Conservation (phyloP, 805 yeast genomes). For the Isabelozyma pseudorhagii region DNA sequence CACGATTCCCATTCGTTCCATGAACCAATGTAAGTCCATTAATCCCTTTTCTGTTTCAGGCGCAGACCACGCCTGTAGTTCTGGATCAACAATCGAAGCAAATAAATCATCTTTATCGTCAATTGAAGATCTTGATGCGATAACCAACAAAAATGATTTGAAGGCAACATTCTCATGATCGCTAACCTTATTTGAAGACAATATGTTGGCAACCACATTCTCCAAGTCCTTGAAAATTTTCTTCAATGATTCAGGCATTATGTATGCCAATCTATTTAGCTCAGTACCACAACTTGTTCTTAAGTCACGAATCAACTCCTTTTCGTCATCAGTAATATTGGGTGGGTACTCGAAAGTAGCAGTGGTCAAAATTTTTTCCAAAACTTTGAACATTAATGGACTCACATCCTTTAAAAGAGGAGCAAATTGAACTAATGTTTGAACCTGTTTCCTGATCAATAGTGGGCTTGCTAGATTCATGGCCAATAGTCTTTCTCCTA, state of each 20-base stretch:
- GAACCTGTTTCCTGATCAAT: constrained; percentile 79
- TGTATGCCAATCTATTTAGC: constrained; percentile 84
- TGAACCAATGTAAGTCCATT: constrained; percentile 91
- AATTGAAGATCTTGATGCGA: constrained; percentile 80
- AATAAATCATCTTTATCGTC: constrained; percentile 75
- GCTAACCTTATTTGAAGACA: constrained; percentile 67
- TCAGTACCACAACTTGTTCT: constrained; percentile 94
- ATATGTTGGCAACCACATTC: constrained; percentile 67
- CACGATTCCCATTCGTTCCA: constrained; percentile 95
- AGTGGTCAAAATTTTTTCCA: constrained; percentile 80
- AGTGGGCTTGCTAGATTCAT: constrained; percentile 79
- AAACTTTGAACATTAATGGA: constrained; percentile 71
- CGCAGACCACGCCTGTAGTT: constrained; percentile 87
- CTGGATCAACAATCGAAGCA: constrained; percentile 88
- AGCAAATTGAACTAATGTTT: constrained; percentile 90
- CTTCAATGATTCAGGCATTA: constrained; percentile 89
- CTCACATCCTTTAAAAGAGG: constrained; percentile 80
- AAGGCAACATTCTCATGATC: constrained; percentile 93
- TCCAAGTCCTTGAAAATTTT: constrained; percentile 81
- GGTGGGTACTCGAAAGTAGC: constrained; percentile 81
- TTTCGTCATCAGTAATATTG: constrained; percentile 62
- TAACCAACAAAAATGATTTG: constrained; percentile 86
- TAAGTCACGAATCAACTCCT: constrained; percentile 80
- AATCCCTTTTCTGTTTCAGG: constrained; percentile 88
- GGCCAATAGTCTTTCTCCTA: constrained; percentile 72